A percentile compares a stretch with the other conserved stretches of the same genome.
phyloP scores from a whole-genome alignment of 495 filamentous ascomycete species.

The Tuber melanosporum region DNA sequence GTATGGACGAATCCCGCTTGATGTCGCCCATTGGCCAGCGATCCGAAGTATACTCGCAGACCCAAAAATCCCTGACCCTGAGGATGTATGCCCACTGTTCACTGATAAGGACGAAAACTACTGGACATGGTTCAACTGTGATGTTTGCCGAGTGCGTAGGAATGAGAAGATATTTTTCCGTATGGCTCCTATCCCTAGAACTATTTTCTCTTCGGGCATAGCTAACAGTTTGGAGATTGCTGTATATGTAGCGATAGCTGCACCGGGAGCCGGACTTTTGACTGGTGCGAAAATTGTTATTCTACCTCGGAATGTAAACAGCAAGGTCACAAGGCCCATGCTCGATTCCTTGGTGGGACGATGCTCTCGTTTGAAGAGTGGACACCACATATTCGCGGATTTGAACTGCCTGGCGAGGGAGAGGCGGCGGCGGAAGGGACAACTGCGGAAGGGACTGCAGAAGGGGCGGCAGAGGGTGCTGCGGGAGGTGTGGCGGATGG shows the following conservation, averaged over 20 bases:
- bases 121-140: constrained; percentile 2
- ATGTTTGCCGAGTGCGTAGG: background rate
- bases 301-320: constrained; percentile 1
- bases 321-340: background rate
- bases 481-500: background rate
- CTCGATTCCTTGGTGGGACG: background rate
- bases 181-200: background rate
- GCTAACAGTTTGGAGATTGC: background rate
- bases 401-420: background rate
- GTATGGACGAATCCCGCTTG: background rate
- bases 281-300: constrained; percentile 2
- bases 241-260: background rate
- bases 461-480: background rate
- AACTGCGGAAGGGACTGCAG: background rate
- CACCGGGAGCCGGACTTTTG: background rate
- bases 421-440: background rate
- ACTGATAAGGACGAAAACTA: background rate
- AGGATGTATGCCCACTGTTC: background rate
- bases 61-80: background rate
- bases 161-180: constrained; percentile 4
- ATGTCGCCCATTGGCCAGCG: background rate
- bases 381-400: background rate
- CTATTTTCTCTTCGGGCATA: background rate
- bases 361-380: constrained; percentile 1
- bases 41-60: background rate